Evolutionary conservation across 1,284 basidiomycete species (phyloP), one percentile per base, ranked within the genome.

Genomic region (Malassezia psittaci): DNA sequence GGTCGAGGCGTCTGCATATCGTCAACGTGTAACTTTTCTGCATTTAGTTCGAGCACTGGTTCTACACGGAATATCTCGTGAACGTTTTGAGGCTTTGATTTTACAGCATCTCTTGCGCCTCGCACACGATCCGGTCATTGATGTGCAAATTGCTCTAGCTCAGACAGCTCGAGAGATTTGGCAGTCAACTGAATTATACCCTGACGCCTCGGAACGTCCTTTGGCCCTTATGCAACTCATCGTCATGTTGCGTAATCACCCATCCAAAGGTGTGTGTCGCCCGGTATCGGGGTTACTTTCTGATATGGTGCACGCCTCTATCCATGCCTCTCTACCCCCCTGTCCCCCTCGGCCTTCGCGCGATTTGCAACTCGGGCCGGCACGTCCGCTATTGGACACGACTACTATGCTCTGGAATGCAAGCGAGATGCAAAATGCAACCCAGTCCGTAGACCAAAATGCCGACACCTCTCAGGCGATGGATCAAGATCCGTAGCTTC

Each of bases 141-240:
- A 90, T 65, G 89, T 96, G 44, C 82, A 90, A 40, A 88, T 96
- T 55, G 85, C 83, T 7, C 80, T 91, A 1, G 85, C 90, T 12
- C 81, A 87, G 42, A 78, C 87, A 33, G 76, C 83, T 18, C 81
- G 81, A 37, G 72, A 77, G 40, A 74, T 85, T 47, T 81, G 78
- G 63, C 79, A 83, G 8, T 48, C 36, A 16, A 32, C 39, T 29
- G 40, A 51, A 19, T 16, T 49, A 49, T 49, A 49, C 48, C 48
- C 48, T 11, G n/a, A n/a, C 10, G 12, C 13, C 6, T 29, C 24
- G 24, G 38, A n/a, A 18, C 24, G 35, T 12, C 58, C 58, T 0
- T 42, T 61, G 3, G 54, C 58, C 5, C 57, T 76, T 12, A 53
- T 59, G 32, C 63, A 52, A 18, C 52, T 75, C 11, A 57, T 75